phyloP scores from a whole-genome alignment of 169 alveolate species.

The Cryptosporidium meleagridis region DNA sequence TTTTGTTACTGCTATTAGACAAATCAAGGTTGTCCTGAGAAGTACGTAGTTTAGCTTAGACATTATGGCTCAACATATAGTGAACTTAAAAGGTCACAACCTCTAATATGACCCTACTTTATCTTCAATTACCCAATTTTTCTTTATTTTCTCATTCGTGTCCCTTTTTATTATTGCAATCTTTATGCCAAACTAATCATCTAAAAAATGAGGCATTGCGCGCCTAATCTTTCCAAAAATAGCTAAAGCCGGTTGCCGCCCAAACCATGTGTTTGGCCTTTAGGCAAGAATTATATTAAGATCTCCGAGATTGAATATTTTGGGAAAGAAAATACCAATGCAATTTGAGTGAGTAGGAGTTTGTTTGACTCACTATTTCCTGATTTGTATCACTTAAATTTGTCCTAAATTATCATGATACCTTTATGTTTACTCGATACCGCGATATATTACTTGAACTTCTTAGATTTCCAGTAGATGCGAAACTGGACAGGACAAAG shows the following conservation, averaged over 20 bases:
- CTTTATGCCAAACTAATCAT: slow-evolving; percentile 9
- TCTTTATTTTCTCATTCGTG: not conserved
- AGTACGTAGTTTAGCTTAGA: not conserved
- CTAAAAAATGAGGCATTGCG: slow-evolving; percentile 3
- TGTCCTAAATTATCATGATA: too few species aligned
- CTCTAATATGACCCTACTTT: not conserved
- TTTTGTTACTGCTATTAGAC: not conserved
- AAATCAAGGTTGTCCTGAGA: slow-evolving; percentile 4
- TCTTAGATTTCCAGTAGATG: not conserved
- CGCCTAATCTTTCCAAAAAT: not conserved
- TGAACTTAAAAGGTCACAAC: not conserved
- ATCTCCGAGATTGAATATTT: too few species aligned
- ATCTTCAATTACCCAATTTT: not conserved
- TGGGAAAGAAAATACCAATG: too few species aligned
- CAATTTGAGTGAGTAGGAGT: too few species aligned
- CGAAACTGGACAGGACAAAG: not conserved
- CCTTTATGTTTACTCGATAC: not conserved
- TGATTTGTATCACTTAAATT: not conserved
- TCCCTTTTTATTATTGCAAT: not conserved
- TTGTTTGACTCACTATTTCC: not conserved
- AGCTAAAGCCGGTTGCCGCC: not conserved
- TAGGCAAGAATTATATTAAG: too few species aligned
- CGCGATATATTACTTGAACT: slow-evolving; percentile 1
- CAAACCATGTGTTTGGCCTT: not conserved
- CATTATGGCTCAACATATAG: not conserved